Evolutionary conservation across 495 filamentous ascomycete genomes (phyloP).

Genomic region (Emericellopsis terricola): DNA sequence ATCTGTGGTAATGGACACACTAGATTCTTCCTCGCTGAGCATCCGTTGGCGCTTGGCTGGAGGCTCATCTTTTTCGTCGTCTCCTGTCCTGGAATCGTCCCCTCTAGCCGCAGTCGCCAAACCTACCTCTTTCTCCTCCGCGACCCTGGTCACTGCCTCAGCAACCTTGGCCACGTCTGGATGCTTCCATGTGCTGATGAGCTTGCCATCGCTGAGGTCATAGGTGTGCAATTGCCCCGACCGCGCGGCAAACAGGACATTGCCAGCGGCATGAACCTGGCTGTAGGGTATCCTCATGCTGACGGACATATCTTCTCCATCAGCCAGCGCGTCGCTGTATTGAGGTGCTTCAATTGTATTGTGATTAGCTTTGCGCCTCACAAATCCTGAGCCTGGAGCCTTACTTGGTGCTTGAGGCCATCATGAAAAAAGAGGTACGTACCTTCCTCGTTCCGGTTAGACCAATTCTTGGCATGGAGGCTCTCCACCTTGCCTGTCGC

Average conservation of each 20-base stretch:
- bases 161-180: constrained; percentile 4
- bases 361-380: background rate
- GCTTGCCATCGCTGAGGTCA: constrained; percentile 12
- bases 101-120: background rate
- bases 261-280: constrained; percentile 17
- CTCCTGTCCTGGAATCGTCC: background rate
- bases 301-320: background rate
- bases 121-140: background rate
- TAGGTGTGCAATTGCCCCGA: constrained; percentile 22
- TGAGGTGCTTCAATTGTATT: background rate
- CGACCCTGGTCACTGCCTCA: background rate
- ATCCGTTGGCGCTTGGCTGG: constrained; percentile 11
- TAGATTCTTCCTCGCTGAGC: background rate
- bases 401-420: background rate
- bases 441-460: background rate
- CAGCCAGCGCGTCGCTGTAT: too few relatives aligned
- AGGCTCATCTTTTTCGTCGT: constrained; percentile 7
- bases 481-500: background rate
- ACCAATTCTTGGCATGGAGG: background rate
- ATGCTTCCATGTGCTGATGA: constrained; percentile 22
- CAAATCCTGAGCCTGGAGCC: background rate
- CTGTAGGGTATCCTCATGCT: constrained; percentile 22
- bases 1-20: constrained; percentile 1
- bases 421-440: constrained; percentile 1
- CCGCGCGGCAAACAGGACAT: constrained; percentile 21